phyloP scores from a whole-genome alignment of 1,284 basidiomycete species.

The Thecaphora thlaspeos region DNA sequence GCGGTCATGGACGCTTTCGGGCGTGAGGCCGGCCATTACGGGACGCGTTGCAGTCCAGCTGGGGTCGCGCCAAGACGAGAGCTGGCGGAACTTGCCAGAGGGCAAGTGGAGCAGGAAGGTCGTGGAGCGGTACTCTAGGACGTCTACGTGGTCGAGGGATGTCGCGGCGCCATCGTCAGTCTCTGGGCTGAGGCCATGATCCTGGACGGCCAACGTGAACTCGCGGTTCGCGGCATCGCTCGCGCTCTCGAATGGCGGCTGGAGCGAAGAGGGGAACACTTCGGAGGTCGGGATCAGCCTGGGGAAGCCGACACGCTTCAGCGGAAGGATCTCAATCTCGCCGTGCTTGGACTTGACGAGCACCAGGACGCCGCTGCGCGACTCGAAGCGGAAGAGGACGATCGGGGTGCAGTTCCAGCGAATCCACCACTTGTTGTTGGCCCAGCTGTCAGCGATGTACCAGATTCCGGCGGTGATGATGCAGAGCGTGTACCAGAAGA shows the following conservation, averaged over 20 bases:
- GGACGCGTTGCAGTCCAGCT: slow-evolving; percentile 1
- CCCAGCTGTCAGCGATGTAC: slow-evolving; percentile 27
- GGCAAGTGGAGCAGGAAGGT: slow-evolving; percentile 26
- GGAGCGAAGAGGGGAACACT: slow-evolving; percentile 16
- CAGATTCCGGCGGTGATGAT: slow-evolving; percentile 31
- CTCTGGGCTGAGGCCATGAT: neutral
- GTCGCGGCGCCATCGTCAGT: too few species aligned
- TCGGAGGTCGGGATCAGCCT: slow-evolving; percentile 5
- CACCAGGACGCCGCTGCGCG: slow-evolving; percentile 14
- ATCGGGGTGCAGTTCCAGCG: slow-evolving; percentile 19
- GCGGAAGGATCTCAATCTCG: slow-evolving; percentile 24
- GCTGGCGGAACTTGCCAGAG: slow-evolving; percentile 22
- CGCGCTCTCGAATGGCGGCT: slow-evolving; percentile 10
- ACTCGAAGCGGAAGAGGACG: neutral
- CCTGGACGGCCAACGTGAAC: neutral
- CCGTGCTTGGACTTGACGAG: slow-evolving; percentile 33
- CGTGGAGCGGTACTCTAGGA: slow-evolving; percentile 29
- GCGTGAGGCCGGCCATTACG: slow-evolving; percentile 2
- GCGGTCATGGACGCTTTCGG: slow-evolving; percentile 4
- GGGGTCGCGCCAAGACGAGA: slow-evolving; percentile 26
- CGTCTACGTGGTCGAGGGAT: slow-evolving; percentile 9
- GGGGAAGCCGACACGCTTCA: slow-evolving; percentile 21
- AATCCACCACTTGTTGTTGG: slow-evolving; percentile 32
- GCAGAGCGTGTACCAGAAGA: slow-evolving; percentile 30
- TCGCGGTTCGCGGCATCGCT: slow-evolving; percentile 35